A percentile compares a stretch with the other conserved stretches of the same genome.
Conservation (phyloP, 352 stramenopile species). For the Phytopythium montanum region DNA sequence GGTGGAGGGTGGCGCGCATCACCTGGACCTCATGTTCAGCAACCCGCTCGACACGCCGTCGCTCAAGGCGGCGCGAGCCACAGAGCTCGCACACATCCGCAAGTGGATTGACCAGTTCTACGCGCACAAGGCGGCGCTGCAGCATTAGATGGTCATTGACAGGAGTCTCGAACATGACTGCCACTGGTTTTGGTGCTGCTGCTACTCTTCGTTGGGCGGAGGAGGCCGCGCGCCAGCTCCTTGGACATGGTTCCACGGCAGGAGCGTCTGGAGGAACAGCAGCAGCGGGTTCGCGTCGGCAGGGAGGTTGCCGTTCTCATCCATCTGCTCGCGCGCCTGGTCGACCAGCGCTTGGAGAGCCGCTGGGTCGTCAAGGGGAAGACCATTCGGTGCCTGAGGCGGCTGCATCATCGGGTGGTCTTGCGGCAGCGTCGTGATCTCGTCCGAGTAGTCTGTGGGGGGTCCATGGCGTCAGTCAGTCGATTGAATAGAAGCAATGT, state of each 20-base stretch:
- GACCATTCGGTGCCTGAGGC: conserved; percentile 50
- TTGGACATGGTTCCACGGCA: conserved; percentile 84
- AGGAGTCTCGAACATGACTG: no score
- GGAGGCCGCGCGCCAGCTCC: conserved; percentile 31
- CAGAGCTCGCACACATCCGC: conserved; percentile 74
- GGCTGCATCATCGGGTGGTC: conserved; percentile 86
- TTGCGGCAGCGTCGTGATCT: conserved; percentile 78
- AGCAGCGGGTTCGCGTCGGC: conserved; percentile 79
- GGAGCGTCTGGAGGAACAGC: conserved; percentile 80
- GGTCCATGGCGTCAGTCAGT: background rate
- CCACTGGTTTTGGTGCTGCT: no score
- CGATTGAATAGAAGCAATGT: background rate
- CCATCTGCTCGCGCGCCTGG: conserved; percentile 56
- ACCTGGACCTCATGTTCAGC: conserved; percentile 92
- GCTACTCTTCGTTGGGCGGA: background rate
- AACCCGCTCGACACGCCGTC: conserved; percentile 79
- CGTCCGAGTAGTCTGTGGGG: conserved; percentile 75
- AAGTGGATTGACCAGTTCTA: conserved; percentile 78
- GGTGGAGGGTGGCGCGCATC: conserved; percentile 79
- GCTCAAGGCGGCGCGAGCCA: conserved; percentile 60
- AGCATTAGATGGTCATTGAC: no score
- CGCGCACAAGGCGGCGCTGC: conserved; percentile 16
- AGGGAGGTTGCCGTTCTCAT: conserved; percentile 57
- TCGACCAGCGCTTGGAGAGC: conserved; percentile 44
- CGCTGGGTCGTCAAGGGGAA: conserved; percentile 56